Conservation (phyloP, 192 early-diverging fungal genomes). For the Haplosporangium gracile region DNA sequence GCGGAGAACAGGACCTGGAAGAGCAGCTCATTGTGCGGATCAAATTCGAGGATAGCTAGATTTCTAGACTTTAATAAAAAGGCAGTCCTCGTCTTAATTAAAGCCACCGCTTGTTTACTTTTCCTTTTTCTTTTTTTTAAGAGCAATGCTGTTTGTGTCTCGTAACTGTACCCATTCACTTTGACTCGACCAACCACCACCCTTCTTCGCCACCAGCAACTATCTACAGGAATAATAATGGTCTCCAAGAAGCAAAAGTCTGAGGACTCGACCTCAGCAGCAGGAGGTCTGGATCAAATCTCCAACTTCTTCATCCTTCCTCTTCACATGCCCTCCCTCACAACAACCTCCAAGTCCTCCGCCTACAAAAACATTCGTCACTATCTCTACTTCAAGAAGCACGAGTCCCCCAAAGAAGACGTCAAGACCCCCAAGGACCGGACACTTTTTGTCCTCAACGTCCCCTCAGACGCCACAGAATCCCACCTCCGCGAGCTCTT, state of each 20-base stretch:
- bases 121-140: slow-evolving; percentile 1
- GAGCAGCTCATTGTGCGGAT: slow-evolving; percentile 46
- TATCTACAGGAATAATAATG: slow-evolving; percentile 1
- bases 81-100: not conserved
- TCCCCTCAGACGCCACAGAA: slow-evolving; percentile 78
- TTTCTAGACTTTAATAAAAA: not conserved
- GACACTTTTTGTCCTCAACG: slow-evolving; percentile 77
- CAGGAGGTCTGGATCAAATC: slow-evolving; percentile 29
- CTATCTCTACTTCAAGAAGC: slow-evolving; percentile 58
- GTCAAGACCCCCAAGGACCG: slow-evolving; percentile 65
- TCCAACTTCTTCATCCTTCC: slow-evolving; percentile 54
- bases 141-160: not conserved
- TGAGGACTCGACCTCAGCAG: not conserved
- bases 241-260: slow-evolving; percentile 49
- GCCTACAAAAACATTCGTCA: slow-evolving; percentile 51
- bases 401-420: slow-evolving; percentile 54
- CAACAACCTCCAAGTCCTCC: slow-evolving; percentile 10
- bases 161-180: not conserved
- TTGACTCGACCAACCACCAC: not conserved
- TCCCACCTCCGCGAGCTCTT: slow-evolving; percentile 73
- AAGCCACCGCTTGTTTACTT: slow-evolving; percentile 8
- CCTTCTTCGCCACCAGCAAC: not conserved
- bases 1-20: not conserved
- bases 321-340: slow-evolving; percentile 38
- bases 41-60: slow-evolving; percentile 26